Evolutionary conservation across 2,329 filamentous ascomycete species (phyloP), one percentile per base, ranked within the genome.

Genomic region (Fusarium sp.): DNA sequence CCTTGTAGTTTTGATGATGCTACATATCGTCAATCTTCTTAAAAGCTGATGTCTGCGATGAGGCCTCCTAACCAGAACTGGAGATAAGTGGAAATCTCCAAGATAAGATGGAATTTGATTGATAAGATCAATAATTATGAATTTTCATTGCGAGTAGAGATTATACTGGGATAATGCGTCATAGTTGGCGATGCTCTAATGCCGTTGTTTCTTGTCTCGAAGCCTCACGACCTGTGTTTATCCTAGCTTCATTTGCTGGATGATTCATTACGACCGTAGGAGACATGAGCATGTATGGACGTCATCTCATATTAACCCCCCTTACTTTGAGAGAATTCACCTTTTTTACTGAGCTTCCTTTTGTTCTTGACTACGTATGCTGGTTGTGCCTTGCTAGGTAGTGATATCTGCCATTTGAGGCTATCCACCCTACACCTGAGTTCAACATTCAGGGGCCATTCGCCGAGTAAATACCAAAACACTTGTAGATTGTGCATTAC

Each of bases 161-260:
- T 20, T 13, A 13, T 6, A 2, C 10, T 11, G 2, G 11, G 10
- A 13, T 9, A 5, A 20, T 7, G 3, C 5, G 5, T 13, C 9
- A 6, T 10, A 6, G 4, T 5, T 20, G 5, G 4, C 1, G 5
- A 20, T 1, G n/a, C 9, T 41, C 4, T 5, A n/a, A 10, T 8
- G 2, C 16, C 8, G 10, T 41, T 8, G 20, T 5, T 41, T 41
- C 16, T 1, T 2, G 9, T 2, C 9, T 2, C 4, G 8, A 1
- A 1, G 20, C 2, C 18, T n/a, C 7, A 4, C 16, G 1, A 37
- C 14, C 16, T 39, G 35, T 39, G 4, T 41, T 1, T n/a, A 0
- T 3, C 9, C 8, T 8, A 39, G 18, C 10, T 39, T 39, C 18
- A 39, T 5, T 39, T 10, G 4, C 2, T 39, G 18, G 5, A n/a